These are phyloP conservation scores for Russula lepida DNA, from an alignment of 768 basidiomycete species.

Conservation along the genomic window DNA sequence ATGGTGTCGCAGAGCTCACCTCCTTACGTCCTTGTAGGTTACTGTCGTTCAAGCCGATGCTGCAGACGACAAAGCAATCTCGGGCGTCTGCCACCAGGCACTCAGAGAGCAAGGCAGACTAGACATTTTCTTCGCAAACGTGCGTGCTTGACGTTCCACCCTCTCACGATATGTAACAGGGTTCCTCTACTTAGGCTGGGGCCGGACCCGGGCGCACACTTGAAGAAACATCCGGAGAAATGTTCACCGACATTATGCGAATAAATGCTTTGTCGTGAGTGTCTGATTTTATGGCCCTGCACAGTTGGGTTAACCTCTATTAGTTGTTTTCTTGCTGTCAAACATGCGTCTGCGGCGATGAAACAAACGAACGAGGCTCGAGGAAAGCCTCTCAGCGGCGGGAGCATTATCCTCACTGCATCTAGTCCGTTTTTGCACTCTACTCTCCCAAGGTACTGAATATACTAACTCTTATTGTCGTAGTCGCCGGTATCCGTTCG, in stretches of 20 bases:
- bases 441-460: background rate
- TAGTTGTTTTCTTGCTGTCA: conserved; percentile 86
- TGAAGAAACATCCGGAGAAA: conserved; percentile 47
- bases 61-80: conserved; percentile 64
- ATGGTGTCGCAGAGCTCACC: background rate
- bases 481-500: conserved; percentile 75
- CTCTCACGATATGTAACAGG: background rate
- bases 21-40: conserved; percentile 41
- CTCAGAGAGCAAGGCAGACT: conserved; percentile 75
- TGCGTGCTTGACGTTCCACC: conserved; percentile 29
- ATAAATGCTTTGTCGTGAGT: conserved; percentile 62
- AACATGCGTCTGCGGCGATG: conserved; percentile 82
- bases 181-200: conserved; percentile 48
- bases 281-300: background rate
- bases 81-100: conserved; percentile 59
- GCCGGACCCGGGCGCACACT: conserved; percentile 40
- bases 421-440: conserved; percentile 44
- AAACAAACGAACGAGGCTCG: conserved; percentile 49
- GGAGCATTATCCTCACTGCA: conserved; percentile 83
- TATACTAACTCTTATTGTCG: background rate
- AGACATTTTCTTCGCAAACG: conserved; percentile 95
- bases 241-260: conserved; percentile 68
- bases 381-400: conserved; percentile 62
- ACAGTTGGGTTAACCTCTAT: conserved; percentile 2
- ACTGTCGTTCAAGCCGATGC: conserved; percentile 76